Evolutionary conservation across 495 filamentous ascomycete species (phyloP).

Genomic region (Penicillium angulare): DNA sequence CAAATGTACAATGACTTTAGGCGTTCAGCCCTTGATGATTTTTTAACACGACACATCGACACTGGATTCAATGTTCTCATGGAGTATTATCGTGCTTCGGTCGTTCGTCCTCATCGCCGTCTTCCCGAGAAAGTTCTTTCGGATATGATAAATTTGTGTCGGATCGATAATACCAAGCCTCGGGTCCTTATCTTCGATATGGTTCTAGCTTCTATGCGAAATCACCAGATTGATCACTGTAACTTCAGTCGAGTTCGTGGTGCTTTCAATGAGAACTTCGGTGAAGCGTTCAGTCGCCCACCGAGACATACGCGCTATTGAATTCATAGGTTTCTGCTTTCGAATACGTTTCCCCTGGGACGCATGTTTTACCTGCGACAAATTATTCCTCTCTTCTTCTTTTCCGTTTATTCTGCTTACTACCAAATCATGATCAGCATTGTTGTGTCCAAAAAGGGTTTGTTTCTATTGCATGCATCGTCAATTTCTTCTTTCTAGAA

Average conservation of each 20-base stretch:
- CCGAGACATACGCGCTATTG: conserved; percentile 21
- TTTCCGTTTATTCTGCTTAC: conserved; percentile 20
- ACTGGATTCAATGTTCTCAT: conserved; percentile 56
- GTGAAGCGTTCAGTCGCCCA: not conserved
- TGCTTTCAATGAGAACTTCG: not conserved
- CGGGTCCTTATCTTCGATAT: not conserved
- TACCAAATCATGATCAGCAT: conserved; percentile 25
- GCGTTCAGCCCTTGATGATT: conserved; percentile 66
- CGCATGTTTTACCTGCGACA: conserved; percentile 9
- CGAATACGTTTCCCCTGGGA: conserved; percentile 1
- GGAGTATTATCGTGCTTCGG: conserved; percentile 57
- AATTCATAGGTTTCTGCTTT: conserved; percentile 9
- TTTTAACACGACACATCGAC: conserved; percentile 40
- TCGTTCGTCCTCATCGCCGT: conserved; percentile 45
- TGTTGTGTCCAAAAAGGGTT: conserved; percentile 14
- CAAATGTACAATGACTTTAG: conserved; percentile 81
- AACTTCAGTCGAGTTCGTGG: not conserved
- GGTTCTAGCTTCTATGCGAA: not conserved
- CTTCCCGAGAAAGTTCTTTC: conserved; percentile 51
- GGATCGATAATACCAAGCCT: not conserved
- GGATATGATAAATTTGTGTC: conserved; percentile 54
- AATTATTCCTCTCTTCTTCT: conserved; percentile 13
- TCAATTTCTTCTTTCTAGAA: conserved; percentile 13
- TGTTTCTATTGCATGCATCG: conserved; percentile 23
- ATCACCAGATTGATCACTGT: not conserved